phyloP scores from a whole-genome alignment of 805 yeast species.

The Candida ponderosae region DNA sequence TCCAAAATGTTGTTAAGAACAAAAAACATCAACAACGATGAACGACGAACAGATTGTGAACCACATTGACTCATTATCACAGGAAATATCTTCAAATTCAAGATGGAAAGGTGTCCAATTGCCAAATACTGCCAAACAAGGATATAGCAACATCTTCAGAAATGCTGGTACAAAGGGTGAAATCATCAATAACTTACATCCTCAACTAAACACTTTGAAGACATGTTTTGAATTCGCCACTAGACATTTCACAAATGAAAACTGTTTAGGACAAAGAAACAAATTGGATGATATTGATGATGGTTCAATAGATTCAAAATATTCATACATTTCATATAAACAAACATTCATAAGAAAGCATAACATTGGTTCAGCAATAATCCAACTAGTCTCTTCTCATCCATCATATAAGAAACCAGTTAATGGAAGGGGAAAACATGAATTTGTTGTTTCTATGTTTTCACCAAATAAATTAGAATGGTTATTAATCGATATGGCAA shows the following conservation, averaged over 20 bases:
- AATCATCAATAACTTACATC: too few relatives aligned
- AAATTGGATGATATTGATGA: neutral
- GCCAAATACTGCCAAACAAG: too few relatives aligned
- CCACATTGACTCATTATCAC: too few relatives aligned
- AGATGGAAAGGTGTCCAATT: too few relatives aligned
- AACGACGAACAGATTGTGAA: too few relatives aligned
- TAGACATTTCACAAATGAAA: neutral
- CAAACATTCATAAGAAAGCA: constrained; percentile 25
- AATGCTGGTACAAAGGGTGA: too few relatives aligned
- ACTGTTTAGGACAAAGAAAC: neutral
- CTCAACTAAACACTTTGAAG: neutral
- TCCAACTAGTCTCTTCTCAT: constrained; percentile 15
- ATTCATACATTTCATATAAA: constrained; percentile 17
- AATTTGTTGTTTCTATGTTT: constrained; percentile 37
- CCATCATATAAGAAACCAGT: constrained; percentile 8
- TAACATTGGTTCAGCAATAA: constrained; percentile 38
- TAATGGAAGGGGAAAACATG: constrained; percentile 18
- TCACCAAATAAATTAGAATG: constrained; percentile 47
- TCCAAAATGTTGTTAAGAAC: too few relatives aligned
- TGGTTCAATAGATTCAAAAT: neutral
- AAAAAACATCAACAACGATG: too few relatives aligned
- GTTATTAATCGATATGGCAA: constrained; percentile 51
- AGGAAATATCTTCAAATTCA: too few relatives aligned
- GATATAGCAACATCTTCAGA: too few relatives aligned
- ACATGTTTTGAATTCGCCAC: neutral